Conservation (phyloP, 768 basidiomycete species). For the Cubamyces lactineus region DNA sequence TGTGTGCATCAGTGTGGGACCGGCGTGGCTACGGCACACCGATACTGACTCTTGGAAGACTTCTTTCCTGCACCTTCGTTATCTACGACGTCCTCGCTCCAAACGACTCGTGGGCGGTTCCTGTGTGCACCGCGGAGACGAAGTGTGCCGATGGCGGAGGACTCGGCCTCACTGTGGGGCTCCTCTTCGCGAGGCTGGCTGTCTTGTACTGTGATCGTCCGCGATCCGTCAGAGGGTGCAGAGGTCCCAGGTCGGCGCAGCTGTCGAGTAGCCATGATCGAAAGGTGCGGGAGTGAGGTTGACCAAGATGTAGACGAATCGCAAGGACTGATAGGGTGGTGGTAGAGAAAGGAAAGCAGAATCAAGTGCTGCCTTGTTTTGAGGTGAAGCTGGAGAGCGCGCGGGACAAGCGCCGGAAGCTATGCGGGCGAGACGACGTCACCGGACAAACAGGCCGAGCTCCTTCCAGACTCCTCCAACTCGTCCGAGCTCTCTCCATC, state of each 20-base stretch:
- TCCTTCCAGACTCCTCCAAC: neutral
- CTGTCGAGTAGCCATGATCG: slow-evolving; percentile 10
- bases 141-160: slow-evolving; percentile 50
- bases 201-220: slow-evolving; percentile 39
- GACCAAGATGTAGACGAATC: neutral
- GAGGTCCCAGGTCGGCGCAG: slow-evolving; percentile 16
- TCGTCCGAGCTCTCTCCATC: neutral
- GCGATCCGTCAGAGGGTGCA: slow-evolving; percentile 38
- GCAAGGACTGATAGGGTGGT: neutral
- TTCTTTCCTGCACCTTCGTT: slow-evolving; percentile 91
- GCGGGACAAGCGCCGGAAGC: neutral
- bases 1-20: neutral
- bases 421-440: neutral
- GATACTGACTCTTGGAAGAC: slow-evolving; percentile 85
- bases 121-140: slow-evolving; percentile 58
- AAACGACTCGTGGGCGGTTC: slow-evolving; percentile 61
- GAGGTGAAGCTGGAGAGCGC: neutral
- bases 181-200: slow-evolving; percentile 39
- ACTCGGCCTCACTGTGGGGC: slow-evolving; percentile 25
- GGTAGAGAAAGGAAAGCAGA: neutral
- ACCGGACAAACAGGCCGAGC: neutral
- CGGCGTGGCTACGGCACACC: neutral
- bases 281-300: neutral
- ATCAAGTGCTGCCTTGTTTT: neutral
- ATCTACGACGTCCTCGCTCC: slow-evolving; percentile 86